A percentile compares a stretch with the other conserved stretches of the same genome.
Evolutionary conservation across 257 asterid genomes (phyloP).

Genomic region (Nyctanthes arbortristis): DNA sequence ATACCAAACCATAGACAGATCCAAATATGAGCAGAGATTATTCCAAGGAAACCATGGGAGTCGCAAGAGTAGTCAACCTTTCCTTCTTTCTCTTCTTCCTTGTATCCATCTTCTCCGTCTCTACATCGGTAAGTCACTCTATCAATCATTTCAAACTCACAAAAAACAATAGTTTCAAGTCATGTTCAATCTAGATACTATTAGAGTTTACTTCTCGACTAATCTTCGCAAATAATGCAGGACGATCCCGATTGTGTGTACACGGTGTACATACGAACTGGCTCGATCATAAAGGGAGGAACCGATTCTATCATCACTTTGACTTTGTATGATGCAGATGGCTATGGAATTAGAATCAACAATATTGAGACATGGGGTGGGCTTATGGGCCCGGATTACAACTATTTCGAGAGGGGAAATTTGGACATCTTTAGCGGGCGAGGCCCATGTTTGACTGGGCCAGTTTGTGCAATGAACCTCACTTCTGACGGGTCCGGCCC

Average conservation of each 20-base stretch:
- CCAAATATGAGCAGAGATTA: background rate
- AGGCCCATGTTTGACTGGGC: constrained; percentile 63
- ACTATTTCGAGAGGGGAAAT: constrained; percentile 74
- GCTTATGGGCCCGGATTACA: constrained; percentile 59
- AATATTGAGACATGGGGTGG: constrained; percentile 76
- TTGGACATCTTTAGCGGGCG: constrained; percentile 72
- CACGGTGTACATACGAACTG: constrained; percentile 57
- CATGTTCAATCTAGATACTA: background rate
- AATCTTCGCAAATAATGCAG: constrained; percentile 26
- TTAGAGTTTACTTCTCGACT: background rate
- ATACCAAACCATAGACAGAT: background rate
- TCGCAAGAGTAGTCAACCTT: constrained; percentile 29
- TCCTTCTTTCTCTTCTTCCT: constrained; percentile 46
- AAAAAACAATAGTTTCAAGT: background rate
- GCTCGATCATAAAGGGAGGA: constrained; percentile 54
- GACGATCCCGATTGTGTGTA: constrained; percentile 68
- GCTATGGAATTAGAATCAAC: constrained; percentile 50
- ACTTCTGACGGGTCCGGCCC: constrained; percentile 72
- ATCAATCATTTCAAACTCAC: background rate
- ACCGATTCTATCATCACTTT: constrained; percentile 59
- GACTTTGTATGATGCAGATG: constrained; percentile 46
- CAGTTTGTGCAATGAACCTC: constrained; percentile 56
- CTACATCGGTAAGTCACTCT: constrained; percentile 50
- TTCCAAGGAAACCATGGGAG: constrained; percentile 41
- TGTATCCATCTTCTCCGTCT: constrained; percentile 49